Evolutionary conservation across 306 rosid genomes (phyloP).

Genomic region (Alnus glutinosa): DNA sequence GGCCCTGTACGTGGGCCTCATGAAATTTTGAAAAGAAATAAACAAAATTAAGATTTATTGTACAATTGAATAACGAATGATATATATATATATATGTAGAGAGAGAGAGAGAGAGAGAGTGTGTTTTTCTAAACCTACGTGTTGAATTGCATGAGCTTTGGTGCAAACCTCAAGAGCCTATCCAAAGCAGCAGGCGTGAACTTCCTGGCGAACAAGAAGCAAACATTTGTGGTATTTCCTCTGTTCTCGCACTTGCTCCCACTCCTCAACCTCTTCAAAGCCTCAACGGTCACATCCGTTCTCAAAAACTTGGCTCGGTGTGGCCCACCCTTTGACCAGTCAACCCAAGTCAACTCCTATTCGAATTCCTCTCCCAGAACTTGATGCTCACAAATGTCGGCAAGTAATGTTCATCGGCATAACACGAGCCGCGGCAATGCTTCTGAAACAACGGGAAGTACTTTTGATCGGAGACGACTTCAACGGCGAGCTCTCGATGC

Average conservation of each 20-base stretch:
- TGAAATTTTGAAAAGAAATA: background rate
- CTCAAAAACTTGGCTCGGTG: conserved; percentile 61
- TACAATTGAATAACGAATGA: conserved; percentile 2
- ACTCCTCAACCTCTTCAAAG: conserved; percentile 53
- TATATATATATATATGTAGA: too few species aligned
- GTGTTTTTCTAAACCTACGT: too few species aligned
- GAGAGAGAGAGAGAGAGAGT: too few species aligned
- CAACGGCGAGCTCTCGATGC: conserved; percentile 56
- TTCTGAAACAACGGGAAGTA: conserved; percentile 59
- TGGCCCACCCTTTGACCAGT: conserved; percentile 76
- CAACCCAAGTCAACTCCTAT: conserved; percentile 83
- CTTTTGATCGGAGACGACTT: conserved; percentile 53
- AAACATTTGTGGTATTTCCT: conserved; percentile 34
- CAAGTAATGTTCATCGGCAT: conserved; percentile 81
- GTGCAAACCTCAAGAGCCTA: too few species aligned
- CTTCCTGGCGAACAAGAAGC: conserved; percentile 78
- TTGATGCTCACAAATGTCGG: conserved; percentile 69
- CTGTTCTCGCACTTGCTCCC: conserved; percentile 43
- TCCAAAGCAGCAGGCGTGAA: too few species aligned
- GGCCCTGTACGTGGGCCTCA: too few species aligned
- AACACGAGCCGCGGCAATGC: conserved; percentile 53
- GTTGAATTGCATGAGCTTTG: too few species aligned
- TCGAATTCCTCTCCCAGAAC: too few species aligned
- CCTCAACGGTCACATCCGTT: conserved; percentile 46
- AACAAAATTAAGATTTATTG: background rate